Base-by-base conservation (phyloP, 2,329 filamentous ascomycete species). In the Paecilomyces fulvus region DNA sequence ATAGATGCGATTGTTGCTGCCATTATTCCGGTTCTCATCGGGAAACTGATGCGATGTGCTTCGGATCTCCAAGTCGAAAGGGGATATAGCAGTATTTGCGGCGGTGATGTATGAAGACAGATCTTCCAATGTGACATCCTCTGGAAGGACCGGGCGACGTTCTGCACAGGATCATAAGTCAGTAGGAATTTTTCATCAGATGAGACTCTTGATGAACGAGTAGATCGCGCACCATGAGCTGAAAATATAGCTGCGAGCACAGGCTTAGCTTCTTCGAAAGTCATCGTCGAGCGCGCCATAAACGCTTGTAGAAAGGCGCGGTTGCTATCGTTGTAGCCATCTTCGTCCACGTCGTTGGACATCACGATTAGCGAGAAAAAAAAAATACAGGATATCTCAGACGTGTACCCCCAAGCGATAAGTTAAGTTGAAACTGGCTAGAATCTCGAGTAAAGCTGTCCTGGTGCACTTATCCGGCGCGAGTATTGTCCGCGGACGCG, bases 251-350 rank as follows among this genome's bases (percentile, higher is more conserved):
- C 82, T 2, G 92, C 90, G 12, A 97, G 79, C 23, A 96, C 77
- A 0, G 84, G 82, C 65, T 84, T 84, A 11, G 86, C 85, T 65
- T 95, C 84, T 54, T 84, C 79, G 60, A 88, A 83, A 0, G 89
- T 95, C 71, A 97, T 79, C 49, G 85, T 84, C 21, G 89, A 88
- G 52, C 86, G 85, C 2, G 89, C 84, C 71, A 96, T 80, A 63
- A 99, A 85, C 52, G 89, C 89, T 73, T 99, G 94, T 0, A 97
- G 79, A 67, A 99, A 96, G 8, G 92, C 92, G 56, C 90, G 87
- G 70, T 96, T 89, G 59, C 80, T 80, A 68, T 95, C 78, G 64
- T 80, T 75, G 65, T 85, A 86, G 57, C 64, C 61, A 25, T 55
- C 55, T 30, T 62, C 64, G 30, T 65, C 59, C 52, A 56, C 50